Evolutionary conservation across 2,329 filamentous ascomycete species (phyloP), one percentile per base, ranked within the genome.

Genomic region (Penicillium polonicum): DNA sequence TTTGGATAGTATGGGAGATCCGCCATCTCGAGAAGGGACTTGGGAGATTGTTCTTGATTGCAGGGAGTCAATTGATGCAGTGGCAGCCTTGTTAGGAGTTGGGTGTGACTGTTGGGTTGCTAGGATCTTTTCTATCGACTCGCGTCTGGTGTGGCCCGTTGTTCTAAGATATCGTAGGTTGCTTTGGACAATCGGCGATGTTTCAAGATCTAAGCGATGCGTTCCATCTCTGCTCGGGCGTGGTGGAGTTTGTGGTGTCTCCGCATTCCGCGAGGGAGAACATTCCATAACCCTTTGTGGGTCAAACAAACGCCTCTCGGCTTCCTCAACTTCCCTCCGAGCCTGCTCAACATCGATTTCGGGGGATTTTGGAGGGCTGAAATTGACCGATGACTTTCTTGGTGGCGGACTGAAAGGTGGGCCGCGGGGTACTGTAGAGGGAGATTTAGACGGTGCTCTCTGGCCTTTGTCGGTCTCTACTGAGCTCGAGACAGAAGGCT

Each of bases 151-250:
- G 65, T 85, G 82, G 15, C 78, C 74, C 9, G 73, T 75, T 17
- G 78, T 76, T 27, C 78, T 78, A 23, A 82, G 72, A 43, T 73
- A 76, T 3, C 76, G 70, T 59, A 85, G 74, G 60, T 85, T 84
- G 65, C 83, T 85, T 58, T 82, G 80, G 17, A 85, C 79, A 15
- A 86, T 73, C 5, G 83, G 81, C 0, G 80, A 82, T 13, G 80
- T 76, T 13, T 79, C 75, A 55, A 79, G 77, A 31, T 85, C 82
- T 46, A 91, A 78, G 57, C 85, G 81, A 5, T 84, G 83, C 0
- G 86, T 86, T 25, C 87, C 87, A 66, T 89, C 85, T 71, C 88
- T 81, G 66, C 87, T 91, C 1, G 88, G 88, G 49, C 88, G 79
- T 35, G 77, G 72, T 33, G 88, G 87, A 36, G 82, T 81, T 17